Conservation (phyloP, 192 early-diverging fungal species). For the Coemansia reversa region DNA sequence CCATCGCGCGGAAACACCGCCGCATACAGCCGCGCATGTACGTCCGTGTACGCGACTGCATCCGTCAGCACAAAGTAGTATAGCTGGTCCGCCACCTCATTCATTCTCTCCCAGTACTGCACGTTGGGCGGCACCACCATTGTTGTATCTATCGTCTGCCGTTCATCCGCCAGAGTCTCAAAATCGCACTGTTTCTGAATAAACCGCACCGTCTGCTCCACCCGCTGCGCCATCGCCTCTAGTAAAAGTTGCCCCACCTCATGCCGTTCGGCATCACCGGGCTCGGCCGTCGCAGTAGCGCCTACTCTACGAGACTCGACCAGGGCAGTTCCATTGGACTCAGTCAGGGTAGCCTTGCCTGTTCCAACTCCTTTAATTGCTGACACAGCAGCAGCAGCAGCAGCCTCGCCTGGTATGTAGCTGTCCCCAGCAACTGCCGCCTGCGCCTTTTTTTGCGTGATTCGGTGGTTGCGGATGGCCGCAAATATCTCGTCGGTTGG, state of each 20-base stretch:
- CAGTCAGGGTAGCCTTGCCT: neutral
- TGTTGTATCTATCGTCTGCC: conserved; percentile 38
- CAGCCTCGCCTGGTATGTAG: conserved; percentile 21
- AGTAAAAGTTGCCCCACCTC: conserved; percentile 41
- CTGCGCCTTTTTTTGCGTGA: conserved; percentile 42
- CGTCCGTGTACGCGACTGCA: conserved; percentile 58
- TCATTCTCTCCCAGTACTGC: conserved; percentile 73
- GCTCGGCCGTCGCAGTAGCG: conserved; percentile 8
- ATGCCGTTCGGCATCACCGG: conserved; percentile 25
- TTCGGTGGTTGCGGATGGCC: conserved; percentile 57
- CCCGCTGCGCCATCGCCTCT: conserved; percentile 45
- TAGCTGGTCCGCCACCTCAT: conserved; percentile 73
- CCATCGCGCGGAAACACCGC: conserved; percentile 58
- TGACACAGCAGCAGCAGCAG: neutral
- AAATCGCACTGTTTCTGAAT: conserved; percentile 55
- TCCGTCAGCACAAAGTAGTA: conserved; percentile 66
- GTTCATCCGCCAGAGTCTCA: conserved; percentile 47
- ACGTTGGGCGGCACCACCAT: conserved; percentile 68
- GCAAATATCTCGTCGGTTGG: conserved; percentile 71
- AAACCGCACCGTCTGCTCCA: conserved; percentile 43
- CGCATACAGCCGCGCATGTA: conserved; percentile 58
- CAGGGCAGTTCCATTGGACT: conserved; percentile 2
- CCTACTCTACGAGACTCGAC: no score
- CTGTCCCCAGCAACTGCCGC: conserved; percentile 48
- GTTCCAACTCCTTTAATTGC: neutral